Conservation (phyloP, 192 early-diverging fungal genomes). For the Chytriomyces sp. region DNA sequence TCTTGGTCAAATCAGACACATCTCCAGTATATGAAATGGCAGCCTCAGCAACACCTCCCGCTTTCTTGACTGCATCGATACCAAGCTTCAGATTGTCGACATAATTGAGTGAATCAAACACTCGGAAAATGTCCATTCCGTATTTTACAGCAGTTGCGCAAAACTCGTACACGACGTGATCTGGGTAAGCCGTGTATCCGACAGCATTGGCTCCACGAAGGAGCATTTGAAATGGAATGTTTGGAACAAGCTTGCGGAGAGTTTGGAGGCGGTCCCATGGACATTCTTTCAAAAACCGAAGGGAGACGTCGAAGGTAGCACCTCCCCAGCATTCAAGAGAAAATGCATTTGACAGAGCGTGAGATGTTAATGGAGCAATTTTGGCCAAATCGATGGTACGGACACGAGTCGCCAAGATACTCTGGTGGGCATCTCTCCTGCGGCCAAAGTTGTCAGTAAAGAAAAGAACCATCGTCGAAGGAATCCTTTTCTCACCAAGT, state of each 20-base stretch:
- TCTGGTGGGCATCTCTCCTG: slow-evolving; percentile 86
- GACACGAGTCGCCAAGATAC: slow-evolving; percentile 92
- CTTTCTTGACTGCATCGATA: slow-evolving; percentile 89
- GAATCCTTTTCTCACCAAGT: slow-evolving; percentile 68
- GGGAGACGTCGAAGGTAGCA: slow-evolving; percentile 95
- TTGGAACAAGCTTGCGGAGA: slow-evolving; percentile 86
- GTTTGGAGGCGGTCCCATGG: slow-evolving; percentile 92
- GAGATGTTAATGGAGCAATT: slow-evolving; percentile 87
- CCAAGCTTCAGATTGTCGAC: slow-evolving; percentile 94
- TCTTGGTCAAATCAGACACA: slow-evolving; percentile 80
- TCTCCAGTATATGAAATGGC: slow-evolving; percentile 91
- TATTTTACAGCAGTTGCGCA: slow-evolving; percentile 82
- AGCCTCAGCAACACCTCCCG: slow-evolving; percentile 93
- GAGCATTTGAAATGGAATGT: slow-evolving; percentile 98
- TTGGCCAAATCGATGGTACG: slow-evolving; percentile 92
- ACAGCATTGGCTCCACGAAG: slow-evolving; percentile 98
- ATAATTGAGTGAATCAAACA: slow-evolving; percentile 98
- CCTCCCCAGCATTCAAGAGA: slow-evolving; percentile 98
- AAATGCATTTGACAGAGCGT: slow-evolving; percentile 86
- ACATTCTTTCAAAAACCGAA: slow-evolving; percentile 96
- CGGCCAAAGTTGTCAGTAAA: neutral
- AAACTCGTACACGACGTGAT: slow-evolving; percentile 97
- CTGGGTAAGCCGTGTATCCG: slow-evolving; percentile 96
- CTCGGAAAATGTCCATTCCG: slow-evolving; percentile 96
- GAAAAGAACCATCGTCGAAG: slow-evolving; percentile 15